These are phyloP conservation scores for Amanita inopinata DNA, from an alignment of 768 basidiomycete genomes.

Conservation along the genomic window DNA sequence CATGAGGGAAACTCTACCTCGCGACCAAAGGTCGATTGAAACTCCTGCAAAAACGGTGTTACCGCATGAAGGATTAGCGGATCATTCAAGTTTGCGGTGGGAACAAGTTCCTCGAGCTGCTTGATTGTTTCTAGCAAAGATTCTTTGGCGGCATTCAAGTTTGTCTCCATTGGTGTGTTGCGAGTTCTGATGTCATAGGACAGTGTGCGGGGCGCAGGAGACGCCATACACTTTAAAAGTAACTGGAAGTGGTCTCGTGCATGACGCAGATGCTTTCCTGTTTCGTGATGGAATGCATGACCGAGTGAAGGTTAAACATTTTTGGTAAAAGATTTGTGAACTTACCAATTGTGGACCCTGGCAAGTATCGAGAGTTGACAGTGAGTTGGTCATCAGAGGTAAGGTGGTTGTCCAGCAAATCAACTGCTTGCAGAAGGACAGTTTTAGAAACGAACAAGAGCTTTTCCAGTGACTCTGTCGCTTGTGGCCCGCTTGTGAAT, in stretches of 20 bases:
- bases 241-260: conserved; percentile 76
- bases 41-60: conserved; percentile 66
- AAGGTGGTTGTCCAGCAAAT: conserved; percentile 57
- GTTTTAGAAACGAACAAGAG: conserved; percentile 59
- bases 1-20: too few species aligned
- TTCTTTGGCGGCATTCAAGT: conserved; percentile 44
- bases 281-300: not conserved
- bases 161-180: conserved; percentile 79
- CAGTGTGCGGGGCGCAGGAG: conserved; percentile 38
- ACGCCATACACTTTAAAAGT: conserved; percentile 44
- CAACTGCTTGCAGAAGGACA: conserved; percentile 63
- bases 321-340: conserved; percentile 7
- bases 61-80: conserved; percentile 70
- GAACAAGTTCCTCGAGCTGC: conserved; percentile 44
- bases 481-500: not conserved
- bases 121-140: conserved; percentile 48
- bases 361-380: conserved; percentile 59
- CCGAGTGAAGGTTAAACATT: not conserved
- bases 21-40: conserved; percentile 74
- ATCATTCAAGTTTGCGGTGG: conserved; percentile 38
- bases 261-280: conserved; percentile 83
- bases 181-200: conserved; percentile 71
- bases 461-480: conserved; percentile 30
- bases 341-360: conserved; percentile 83
- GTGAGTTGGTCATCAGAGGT: conserved; percentile 62